Percentiles rank a stretch among this genome's conserved stretches.
Conservation (phyloP, 1,284 basidiomycete species). For the Garcileccinum viscosum region DNA sequence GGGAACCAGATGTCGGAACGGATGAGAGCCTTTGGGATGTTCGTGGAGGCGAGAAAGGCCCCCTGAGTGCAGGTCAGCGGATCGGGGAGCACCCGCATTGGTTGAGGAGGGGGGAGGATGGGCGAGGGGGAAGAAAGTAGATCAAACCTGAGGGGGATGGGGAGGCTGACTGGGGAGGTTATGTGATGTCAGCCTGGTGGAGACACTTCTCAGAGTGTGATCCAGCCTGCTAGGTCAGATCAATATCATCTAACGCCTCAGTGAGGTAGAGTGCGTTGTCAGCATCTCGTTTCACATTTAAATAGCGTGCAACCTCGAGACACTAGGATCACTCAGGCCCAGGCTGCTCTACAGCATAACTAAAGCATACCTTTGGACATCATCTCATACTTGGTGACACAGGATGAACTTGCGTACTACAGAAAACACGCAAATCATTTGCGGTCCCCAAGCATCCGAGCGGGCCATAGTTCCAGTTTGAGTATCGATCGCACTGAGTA, state of each 20-base stretch:
- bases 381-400: no score
- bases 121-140: not conserved
- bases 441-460: no score
- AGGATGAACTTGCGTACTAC: no score
- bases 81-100: conserved; percentile 32
- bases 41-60: not conserved
- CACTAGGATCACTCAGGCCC: no score
- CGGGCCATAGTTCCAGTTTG: no score
- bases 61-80: conserved; percentile 33
- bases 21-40: conserved; percentile 37
- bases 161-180: not conserved
- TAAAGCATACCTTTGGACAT: no score
- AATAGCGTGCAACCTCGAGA: no score
- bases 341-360: no score
- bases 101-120: not conserved
- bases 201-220: not conserved
- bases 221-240: conserved; percentile 19
- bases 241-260: conserved; percentile 13
- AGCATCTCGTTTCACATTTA: no score
- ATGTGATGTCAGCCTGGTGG: not conserved
- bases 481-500: no score
- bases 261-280: not conserved
- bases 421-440: no score
- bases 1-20: conserved; percentile 71
- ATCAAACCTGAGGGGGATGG: not conserved